Conservation (phyloP, 106 monocot genomes). For the Gastrodia elata region DNA sequence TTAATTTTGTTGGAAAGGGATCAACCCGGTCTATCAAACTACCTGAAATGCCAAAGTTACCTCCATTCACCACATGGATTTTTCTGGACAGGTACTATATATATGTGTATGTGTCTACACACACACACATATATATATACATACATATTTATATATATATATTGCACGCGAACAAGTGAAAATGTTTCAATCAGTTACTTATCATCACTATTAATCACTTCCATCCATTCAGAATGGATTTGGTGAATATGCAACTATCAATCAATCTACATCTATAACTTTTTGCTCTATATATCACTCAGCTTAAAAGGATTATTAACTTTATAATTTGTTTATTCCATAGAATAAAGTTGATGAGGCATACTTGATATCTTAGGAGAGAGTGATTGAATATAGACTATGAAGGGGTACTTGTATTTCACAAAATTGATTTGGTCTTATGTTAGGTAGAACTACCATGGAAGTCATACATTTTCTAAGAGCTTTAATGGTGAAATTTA, state of each 20-base stretch:
- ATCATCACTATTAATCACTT: not conserved
- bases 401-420: too few species aligned
- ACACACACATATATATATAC: too few species aligned
- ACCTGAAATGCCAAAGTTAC: conserved; percentile 59
- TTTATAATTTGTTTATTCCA: not conserved
- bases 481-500: too few species aligned
- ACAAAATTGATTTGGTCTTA: too few species aligned
- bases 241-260: not conserved
- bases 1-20: conserved; percentile 63
- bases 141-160: not conserved
- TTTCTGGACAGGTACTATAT: conserved; percentile 79
- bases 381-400: too few species aligned
- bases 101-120: too few species aligned
- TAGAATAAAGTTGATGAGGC: too few species aligned
- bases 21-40: conserved; percentile 63
- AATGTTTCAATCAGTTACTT: not conserved
- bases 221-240: not conserved
- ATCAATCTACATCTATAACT: not conserved
- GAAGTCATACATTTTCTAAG: too few species aligned
- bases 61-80: conserved; percentile 97
- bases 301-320: not conserved
- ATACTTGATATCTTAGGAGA: too few species aligned
- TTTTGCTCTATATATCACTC: not conserved
- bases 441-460: too few species aligned
- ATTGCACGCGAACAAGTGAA: not conserved